Evolutionary conservation across 2,329 filamentous ascomycete genomes (phyloP).

Genomic region (Alternaria solani): DNA sequence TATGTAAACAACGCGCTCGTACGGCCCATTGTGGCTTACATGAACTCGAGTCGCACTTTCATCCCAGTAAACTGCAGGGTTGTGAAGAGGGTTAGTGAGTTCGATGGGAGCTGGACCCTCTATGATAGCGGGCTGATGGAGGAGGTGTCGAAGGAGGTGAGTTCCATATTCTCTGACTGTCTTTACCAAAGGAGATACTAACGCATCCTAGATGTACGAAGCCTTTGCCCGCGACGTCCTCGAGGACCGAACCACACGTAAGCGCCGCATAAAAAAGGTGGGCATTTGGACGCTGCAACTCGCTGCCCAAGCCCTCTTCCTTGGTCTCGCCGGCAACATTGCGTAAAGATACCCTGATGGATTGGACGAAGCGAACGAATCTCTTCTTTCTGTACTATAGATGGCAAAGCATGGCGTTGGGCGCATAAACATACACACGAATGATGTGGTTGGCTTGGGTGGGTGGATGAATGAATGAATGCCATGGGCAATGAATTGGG

Average conservation of each 20-base stretch:
- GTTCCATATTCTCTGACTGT: neutral
- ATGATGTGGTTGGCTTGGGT: neutral
- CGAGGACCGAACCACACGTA: constrained; percentile 86
- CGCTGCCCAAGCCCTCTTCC: constrained; percentile 90
- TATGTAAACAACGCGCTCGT: constrained; percentile 97
- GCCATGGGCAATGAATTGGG: neutral
- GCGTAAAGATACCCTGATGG: constrained; percentile 50
- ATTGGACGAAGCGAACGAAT: constrained; percentile 4
- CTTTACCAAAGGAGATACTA: constrained; percentile 4
- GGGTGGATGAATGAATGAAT: neutral
- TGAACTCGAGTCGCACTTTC: constrained; percentile 93
- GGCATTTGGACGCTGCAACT: constrained; percentile 95
- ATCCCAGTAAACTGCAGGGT: constrained; percentile 95
- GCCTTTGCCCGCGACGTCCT: constrained; percentile 92
- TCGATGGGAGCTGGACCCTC: constrained; percentile 93
- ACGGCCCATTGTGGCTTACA: constrained; percentile 95
- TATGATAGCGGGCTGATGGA: constrained; percentile 95
- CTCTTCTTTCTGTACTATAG: constrained; percentile 25
- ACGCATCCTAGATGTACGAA: constrained; percentile 73
- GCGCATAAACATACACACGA: constrained; percentile 3
- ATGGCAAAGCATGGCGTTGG: constrained; percentile 23
- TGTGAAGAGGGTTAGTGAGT: constrained; percentile 86
- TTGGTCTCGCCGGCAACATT: constrained; percentile 89
- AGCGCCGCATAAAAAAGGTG: constrained; percentile 90
- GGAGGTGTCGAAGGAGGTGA: constrained; percentile 83